phyloP scores from a whole-genome alignment of 2,329 filamentous ascomycete genomes.

The Falciphora oryzae region DNA sequence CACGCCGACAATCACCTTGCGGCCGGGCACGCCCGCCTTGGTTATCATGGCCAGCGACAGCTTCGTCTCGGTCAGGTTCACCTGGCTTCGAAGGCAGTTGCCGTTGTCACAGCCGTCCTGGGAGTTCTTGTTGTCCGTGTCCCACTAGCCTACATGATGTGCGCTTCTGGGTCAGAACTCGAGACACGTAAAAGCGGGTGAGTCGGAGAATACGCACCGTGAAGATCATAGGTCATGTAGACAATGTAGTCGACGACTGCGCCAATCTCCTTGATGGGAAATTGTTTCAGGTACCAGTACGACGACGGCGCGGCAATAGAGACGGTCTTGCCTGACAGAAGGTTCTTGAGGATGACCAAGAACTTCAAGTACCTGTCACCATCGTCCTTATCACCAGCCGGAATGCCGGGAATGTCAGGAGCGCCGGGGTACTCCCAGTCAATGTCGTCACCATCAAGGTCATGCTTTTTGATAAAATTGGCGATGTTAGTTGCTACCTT shows the following conservation, averaged over 20 bases:
- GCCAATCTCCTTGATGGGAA: constrained; percentile 23
- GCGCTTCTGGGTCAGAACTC: no score
- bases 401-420: constrained; percentile 25
- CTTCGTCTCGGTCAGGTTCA: constrained; percentile 28
- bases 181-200: no score
- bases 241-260: constrained; percentile 27
- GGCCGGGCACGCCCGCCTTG: constrained; percentile 30
- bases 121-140: constrained; percentile 4
- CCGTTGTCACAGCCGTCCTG: constrained; percentile 21
- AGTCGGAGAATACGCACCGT: no score
- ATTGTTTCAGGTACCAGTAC: constrained; percentile 27
- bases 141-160: no score
- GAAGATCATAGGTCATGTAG: constrained; percentile 29
- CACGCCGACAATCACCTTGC: constrained; percentile 28
- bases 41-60: constrained; percentile 22
- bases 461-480: constrained; percentile 8
- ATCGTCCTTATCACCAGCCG: constrained; percentile 17
- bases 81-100: constrained; percentile 28
- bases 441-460: constrained; percentile 12
- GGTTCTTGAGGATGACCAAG: constrained; percentile 19
- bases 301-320: constrained; percentile 24
- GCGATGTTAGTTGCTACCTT: constrained; percentile 11
- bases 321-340: constrained; percentile 19
- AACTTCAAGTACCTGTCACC: constrained; percentile 26
- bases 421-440: constrained; percentile 15